A percentile compares a stretch with the other conserved stretches of the same genome.
Evolutionary conservation across 495 filamentous ascomycete genomes (phyloP).

Genomic region (Penicillium egyptiacum): DNA sequence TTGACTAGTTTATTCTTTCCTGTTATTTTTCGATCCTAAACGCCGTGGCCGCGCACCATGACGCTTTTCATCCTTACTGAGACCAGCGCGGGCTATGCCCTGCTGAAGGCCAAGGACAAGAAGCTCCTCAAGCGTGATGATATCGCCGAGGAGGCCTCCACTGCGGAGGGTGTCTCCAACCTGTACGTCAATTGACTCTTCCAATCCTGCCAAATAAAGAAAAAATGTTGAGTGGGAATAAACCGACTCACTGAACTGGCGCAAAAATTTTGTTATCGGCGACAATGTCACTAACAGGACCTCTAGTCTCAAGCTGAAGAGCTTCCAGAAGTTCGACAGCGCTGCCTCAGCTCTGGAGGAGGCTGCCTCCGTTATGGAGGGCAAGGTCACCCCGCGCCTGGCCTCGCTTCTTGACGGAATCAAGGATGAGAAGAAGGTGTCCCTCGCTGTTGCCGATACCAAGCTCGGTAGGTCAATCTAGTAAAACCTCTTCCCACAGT

Average conservation of each 20-base stretch:
- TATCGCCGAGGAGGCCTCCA: conserved; percentile 67
- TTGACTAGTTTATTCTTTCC: neutral
- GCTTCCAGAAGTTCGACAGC: conserved; percentile 95
- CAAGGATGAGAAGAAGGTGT: conserved; percentile 97
- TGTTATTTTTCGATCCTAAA: conserved; percentile 25
- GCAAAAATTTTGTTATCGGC: conserved; percentile 29
- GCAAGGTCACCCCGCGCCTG: conserved; percentile 93
- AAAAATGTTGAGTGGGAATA: conserved; percentile 15
- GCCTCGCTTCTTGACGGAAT: conserved; percentile 78
- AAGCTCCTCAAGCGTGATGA: conserved; percentile 89
- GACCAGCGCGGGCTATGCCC: conserved; percentile 93
- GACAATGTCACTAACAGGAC: conserved; percentile 29
- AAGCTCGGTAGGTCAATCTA: conserved; percentile 68
- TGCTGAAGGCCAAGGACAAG: conserved; percentile 97
- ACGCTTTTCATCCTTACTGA: conserved; percentile 83
- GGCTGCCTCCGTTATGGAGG: conserved; percentile 80
- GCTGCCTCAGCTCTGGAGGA: conserved; percentile 84
- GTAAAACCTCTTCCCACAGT: neutral
- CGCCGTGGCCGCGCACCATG: conserved; percentile 53
- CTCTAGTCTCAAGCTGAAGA: conserved; percentile 85
- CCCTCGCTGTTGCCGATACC: conserved; percentile 89
- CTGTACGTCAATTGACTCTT: conserved; percentile 60
- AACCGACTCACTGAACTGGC: conserved; percentile 9
- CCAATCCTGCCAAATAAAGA: conserved; percentile 6
- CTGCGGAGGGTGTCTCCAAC: conserved; percentile 80